phyloP scores from a whole-genome alignment of 495 filamentous ascomycete species.

The Parathielavia appendiculata region DNA sequence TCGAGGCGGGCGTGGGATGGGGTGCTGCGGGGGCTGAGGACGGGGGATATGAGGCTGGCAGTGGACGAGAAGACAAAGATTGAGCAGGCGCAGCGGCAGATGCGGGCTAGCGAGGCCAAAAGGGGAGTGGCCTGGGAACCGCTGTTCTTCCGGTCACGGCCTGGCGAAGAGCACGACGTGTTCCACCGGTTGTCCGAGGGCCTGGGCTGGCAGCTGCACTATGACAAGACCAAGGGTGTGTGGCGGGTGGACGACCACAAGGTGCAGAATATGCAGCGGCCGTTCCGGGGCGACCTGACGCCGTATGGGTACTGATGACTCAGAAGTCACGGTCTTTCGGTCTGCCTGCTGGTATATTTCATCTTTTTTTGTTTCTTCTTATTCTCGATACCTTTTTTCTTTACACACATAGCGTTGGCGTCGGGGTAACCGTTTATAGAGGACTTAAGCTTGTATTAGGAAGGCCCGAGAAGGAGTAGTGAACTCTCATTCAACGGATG shows the following conservation, averaged over 20 bases:
- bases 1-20: constrained; percentile 39
- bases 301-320: constrained; percentile 25
- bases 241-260: constrained; percentile 26
- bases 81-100: constrained; percentile 46
- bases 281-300: constrained; percentile 28
- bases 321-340: neutral
- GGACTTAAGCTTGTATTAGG: no score
- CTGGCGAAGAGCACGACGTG: constrained; percentile 23
- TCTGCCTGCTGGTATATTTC: neutral
- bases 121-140: constrained; percentile 56
- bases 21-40: constrained; percentile 30
- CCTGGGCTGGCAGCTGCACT: constrained; percentile 16
- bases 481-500: no score
- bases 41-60: constrained; percentile 36
- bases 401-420: no score
- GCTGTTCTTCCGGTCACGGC: constrained; percentile 39
- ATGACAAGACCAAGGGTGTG: constrained; percentile 35
- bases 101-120: constrained; percentile 57
- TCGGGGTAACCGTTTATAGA: no score
- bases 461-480: no score
- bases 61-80: constrained; percentile 35
- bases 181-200: constrained; percentile 27
- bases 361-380: neutral
- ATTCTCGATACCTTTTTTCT: no score
- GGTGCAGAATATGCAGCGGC: constrained; percentile 22